phyloP scores from a whole-genome alignment of 495 filamentous ascomycete genomes.

The Xylaria bambusicola region DNA sequence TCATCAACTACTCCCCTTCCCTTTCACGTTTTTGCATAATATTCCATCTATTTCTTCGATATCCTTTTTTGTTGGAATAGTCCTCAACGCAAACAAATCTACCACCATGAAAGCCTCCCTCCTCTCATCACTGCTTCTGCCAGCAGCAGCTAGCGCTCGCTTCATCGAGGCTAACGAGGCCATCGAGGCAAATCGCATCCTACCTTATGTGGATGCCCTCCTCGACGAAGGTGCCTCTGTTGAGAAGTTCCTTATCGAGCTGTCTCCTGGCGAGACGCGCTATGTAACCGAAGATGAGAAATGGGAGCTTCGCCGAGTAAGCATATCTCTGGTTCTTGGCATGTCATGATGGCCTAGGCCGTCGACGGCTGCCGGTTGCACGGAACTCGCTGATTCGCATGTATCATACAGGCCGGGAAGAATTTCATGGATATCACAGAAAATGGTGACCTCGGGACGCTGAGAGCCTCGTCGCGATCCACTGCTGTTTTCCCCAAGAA shows the following conservation, averaged over 20 bases:
- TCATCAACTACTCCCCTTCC: no score
- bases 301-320: slow-evolving; percentile 82
- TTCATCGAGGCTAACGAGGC: slow-evolving; percentile 52
- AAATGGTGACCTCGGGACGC: slow-evolving; percentile 56
- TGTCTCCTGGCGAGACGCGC: slow-evolving; percentile 77
- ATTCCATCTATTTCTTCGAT: no score
- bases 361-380: not conserved
- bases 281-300: slow-evolving; percentile 96
- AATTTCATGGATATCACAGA: slow-evolving; percentile 97
- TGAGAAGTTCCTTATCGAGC: slow-evolving; percentile 76
- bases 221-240: slow-evolving; percentile 29
- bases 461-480: slow-evolving; percentile 41
- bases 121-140: slow-evolving; percentile 50
- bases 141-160: slow-evolving; percentile 49
- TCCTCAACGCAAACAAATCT: not conserved
- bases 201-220: slow-evolving; percentile 37
- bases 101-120: slow-evolving; percentile 46
- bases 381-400: slow-evolving; percentile 16
- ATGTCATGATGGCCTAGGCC: not conserved
- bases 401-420: slow-evolving; percentile 65
- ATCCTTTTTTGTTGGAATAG: no score
- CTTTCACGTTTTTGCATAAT: no score
- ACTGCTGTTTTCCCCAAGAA: slow-evolving; percentile 66
- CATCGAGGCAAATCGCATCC: slow-evolving; percentile 43
- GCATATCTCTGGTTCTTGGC: slow-evolving; percentile 27